phyloP scores from a whole-genome alignment of 495 filamentous ascomycete species.

The Daldinia concentrica region DNA sequence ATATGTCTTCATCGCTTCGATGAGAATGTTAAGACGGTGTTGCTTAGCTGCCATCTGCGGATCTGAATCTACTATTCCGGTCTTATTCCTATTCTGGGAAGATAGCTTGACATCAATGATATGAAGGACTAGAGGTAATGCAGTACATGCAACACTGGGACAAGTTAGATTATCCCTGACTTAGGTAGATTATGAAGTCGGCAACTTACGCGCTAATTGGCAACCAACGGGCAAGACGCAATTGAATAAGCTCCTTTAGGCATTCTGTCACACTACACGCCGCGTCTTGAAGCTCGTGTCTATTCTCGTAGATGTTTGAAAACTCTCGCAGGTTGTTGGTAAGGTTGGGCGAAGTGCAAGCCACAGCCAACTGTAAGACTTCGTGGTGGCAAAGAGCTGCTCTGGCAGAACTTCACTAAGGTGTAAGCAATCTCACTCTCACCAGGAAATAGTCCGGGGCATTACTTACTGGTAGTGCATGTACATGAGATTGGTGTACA shows the following conservation, averaged over 20 bases:
- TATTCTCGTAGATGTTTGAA: constrained; percentile 48
- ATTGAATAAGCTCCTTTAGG: constrained; percentile 47
- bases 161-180: constrained; percentile 9
- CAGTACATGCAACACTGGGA: constrained; percentile 45
- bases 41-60: constrained; percentile 44
- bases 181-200: not conserved
- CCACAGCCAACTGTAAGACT: constrained; percentile 43
- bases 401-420: constrained; percentile 40
- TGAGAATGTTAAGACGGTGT: constrained; percentile 50
- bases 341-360: constrained; percentile 40
- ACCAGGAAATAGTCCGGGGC: not conserved
- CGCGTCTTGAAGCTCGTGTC: constrained; percentile 48
- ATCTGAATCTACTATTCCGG: constrained; percentile 18
- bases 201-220: constrained; percentile 47
- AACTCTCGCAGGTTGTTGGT: constrained; percentile 39
- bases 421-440: constrained; percentile 14
- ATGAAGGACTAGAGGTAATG: constrained; percentile 47
- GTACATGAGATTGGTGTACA: constrained; percentile 57
- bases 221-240: constrained; percentile 45
- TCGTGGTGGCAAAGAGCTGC: constrained; percentile 49
- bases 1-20: constrained; percentile 51
- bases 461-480: constrained; percentile 62
- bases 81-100: constrained; percentile 39
- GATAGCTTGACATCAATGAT: constrained; percentile 50
- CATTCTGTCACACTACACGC: constrained; percentile 49